A percentile compares a stretch with the other conserved stretches of the same genome.
These are phyloP conservation scores for Botrytis squamosa DNA, from an alignment of 2,329 filamentous ascomycete species.

Conservation along the genomic window DNA sequence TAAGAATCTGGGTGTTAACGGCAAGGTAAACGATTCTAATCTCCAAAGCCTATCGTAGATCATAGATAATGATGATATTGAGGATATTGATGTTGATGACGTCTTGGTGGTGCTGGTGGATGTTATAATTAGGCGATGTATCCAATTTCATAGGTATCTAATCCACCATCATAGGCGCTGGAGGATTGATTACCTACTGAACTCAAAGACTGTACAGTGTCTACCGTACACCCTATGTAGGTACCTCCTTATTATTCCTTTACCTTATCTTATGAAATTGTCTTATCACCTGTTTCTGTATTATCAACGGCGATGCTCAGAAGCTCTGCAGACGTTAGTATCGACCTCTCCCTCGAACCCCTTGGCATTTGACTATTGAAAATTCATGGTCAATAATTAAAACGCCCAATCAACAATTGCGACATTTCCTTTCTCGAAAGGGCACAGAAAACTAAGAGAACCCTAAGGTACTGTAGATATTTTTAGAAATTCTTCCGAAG, in stretches of 20 bases:
- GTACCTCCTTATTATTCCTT: neutral
- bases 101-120: neutral
- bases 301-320: neutral
- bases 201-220: neutral
- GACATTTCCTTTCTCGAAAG: neutral
- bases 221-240: too few relatives aligned
- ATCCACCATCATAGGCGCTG: neutral
- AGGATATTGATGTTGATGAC: neutral
- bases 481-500: slow-evolving; percentile 8
- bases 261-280: neutral
- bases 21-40: neutral
- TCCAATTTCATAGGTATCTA: neutral
- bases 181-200: neutral
- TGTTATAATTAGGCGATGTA: neutral
- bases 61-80: neutral
- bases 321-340: neutral
- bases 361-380: slow-evolving; percentile 17
- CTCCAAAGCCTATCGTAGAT: neutral
- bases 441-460: neutral
- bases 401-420: neutral
- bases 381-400: neutral
- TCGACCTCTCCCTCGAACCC: neutral
- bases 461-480: neutral
- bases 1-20: neutral
- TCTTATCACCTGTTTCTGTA: neutral